Percentiles rank a stretch among this genome's conserved stretches.
Evolutionary conservation across 805 yeast species (phyloP).

Genomic region (Yarrowia osloensis): DNA sequence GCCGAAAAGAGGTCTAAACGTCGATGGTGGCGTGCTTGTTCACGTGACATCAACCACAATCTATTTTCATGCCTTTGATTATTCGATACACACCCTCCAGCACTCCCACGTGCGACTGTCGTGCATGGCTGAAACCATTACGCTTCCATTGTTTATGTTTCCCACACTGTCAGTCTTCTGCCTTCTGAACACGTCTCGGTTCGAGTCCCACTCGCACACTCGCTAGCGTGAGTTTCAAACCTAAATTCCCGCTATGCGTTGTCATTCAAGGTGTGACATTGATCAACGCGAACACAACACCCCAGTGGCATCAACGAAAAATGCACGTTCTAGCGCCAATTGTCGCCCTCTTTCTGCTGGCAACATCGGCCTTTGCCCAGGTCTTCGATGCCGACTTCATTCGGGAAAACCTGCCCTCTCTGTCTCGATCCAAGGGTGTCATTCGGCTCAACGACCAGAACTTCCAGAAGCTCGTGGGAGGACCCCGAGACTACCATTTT

Average conservation of each 20-base stretch:
- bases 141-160: slow-evolving; percentile 1
- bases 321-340: slow-evolving; percentile 29
- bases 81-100: no score
- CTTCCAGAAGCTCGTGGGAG: slow-evolving; percentile 56
- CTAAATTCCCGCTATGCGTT: neutral
- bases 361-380: slow-evolving; percentile 13
- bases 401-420: slow-evolving; percentile 13
- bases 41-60: no score
- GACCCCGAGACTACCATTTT: slow-evolving; percentile 70
- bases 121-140: neutral
- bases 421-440: slow-evolving; percentile 39
- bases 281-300: neutral
- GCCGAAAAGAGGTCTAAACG: neutral
- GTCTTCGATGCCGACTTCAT: slow-evolving; percentile 16
- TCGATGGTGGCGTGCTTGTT: no score
- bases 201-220: neutral
- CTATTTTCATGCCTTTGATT: no score
- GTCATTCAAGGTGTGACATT: slow-evolving; percentile 3
- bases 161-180: neutral
- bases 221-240: neutral
- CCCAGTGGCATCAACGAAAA: slow-evolving; percentile 2
- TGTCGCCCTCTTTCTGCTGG: slow-evolving; percentile 21
- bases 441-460: slow-evolving; percentile 61
- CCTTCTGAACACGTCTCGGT: neutral
- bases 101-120: neutral